phyloP scores from a whole-genome alignment of 768 basidiomycete genomes.

The Tricholoma sp. region DNA sequence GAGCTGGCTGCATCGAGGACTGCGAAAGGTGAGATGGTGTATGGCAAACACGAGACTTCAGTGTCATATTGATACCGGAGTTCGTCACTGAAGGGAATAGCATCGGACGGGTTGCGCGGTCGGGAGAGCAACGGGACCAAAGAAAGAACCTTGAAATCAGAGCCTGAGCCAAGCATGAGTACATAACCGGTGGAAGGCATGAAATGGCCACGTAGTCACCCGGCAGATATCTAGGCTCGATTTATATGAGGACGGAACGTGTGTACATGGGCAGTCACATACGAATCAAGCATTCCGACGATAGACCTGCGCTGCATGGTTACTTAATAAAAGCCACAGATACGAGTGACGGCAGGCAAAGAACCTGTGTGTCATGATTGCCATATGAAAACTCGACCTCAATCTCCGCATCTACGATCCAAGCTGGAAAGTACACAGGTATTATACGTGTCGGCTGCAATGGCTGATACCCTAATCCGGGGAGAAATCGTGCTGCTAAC shows the following conservation, averaged over 20 bases:
- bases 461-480: constrained; percentile 31
- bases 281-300: constrained; percentile 41
- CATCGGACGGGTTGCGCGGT: constrained; percentile 16
- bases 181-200: not conserved
- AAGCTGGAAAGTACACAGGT: constrained; percentile 58
- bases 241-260: constrained; percentile 9
- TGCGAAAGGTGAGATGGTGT: constrained; percentile 47
- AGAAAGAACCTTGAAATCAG: constrained; percentile 41
- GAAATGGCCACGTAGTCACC: constrained; percentile 23
- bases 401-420: constrained; percentile 55
- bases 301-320: constrained; percentile 24
- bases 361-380: constrained; percentile 19
- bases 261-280: constrained; percentile 23
- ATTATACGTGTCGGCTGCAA: constrained; percentile 41
- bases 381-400: constrained; percentile 29
- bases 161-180: constrained; percentile 27
- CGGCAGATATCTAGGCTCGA: constrained; percentile 37
- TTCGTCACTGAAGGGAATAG: constrained; percentile 44
- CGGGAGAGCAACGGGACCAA: constrained; percentile 33
- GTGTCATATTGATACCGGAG: constrained; percentile 42
- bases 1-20: constrained; percentile 32
- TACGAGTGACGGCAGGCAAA: not conserved
- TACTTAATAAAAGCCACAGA: not conserved
- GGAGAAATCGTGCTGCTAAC: constrained; percentile 31
- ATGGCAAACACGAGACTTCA: constrained; percentile 54